These are phyloP conservation scores for Colletotrichum trifolii DNA, from an alignment of 2,329 filamentous ascomycete species.

Conservation along the genomic window DNA sequence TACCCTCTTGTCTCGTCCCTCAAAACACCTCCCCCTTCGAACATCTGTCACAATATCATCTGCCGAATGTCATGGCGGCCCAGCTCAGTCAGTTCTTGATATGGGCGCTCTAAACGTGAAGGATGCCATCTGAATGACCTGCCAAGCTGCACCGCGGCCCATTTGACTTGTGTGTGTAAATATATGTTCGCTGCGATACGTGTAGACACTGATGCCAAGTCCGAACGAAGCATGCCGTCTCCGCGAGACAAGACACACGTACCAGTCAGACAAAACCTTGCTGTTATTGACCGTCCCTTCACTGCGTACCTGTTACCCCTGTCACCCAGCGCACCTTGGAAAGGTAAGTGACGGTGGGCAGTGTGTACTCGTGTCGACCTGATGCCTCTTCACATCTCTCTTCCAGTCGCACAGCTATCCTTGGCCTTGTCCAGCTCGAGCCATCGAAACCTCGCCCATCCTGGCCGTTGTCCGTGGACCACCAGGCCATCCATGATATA, in stretches of 20 bases:
- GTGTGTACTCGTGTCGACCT: conserved; percentile 12
- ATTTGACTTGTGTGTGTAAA: too few species aligned
- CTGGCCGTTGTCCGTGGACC: conserved; percentile 16
- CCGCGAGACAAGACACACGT: background rate
- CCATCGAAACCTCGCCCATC: conserved; percentile 34
- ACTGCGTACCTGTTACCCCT: too few species aligned
- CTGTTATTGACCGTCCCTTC: background rate
- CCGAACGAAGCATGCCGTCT: conserved; percentile 3
- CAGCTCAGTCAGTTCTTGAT: conserved; percentile 1
- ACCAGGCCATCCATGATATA: conserved; percentile 8
- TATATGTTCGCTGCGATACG: background rate
- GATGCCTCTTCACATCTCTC: conserved; percentile 17
- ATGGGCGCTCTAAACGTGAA: conserved; percentile 7
- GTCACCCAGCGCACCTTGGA: too few species aligned
- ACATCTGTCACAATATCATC: conserved; percentile 17
- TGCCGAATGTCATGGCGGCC: conserved; percentile 20
- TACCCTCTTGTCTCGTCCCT: conserved; percentile 22
- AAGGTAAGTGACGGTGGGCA: too few species aligned
- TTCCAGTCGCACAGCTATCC: conserved; percentile 45
- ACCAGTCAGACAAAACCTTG: background rate
- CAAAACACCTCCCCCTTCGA: conserved; percentile 13
- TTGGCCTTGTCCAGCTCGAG: conserved; percentile 22
- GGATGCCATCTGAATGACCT: background rate
- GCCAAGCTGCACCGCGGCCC: too few species aligned
- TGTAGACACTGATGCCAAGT: background rate